Conservation (phyloP, 805 yeast species). For the Brettanomyces naardenensis region DNA sequence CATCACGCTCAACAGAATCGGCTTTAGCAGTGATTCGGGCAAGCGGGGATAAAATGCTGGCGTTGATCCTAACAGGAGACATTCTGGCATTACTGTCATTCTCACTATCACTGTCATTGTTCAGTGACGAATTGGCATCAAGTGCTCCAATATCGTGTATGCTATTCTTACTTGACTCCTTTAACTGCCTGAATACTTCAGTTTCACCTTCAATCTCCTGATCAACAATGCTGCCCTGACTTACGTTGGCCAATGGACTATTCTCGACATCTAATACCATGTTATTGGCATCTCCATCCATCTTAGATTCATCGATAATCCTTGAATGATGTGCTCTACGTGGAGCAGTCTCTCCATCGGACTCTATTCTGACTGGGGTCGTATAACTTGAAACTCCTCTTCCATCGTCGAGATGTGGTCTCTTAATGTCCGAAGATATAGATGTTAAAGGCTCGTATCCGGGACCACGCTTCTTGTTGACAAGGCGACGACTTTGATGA, state of each 20-base stretch:
- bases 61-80: constrained; percentile 19
- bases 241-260: constrained; percentile 26
- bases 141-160: constrained; percentile 17
- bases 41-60: constrained; percentile 12
- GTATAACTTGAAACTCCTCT: neutral
- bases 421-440: neutral
- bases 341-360: neutral
- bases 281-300: neutral
- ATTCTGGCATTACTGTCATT: constrained; percentile 7
- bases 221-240: constrained; percentile 19
- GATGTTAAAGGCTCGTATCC: neutral
- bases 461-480: constrained; percentile 1
- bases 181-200: constrained; percentile 17
- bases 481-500: constrained; percentile 1
- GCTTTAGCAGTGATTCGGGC: constrained; percentile 1
- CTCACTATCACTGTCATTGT: constrained; percentile 4
- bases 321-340: constrained; percentile 2
- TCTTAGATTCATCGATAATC: constrained; percentile 2
- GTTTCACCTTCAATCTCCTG: constrained; percentile 21
- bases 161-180: constrained; percentile 4
- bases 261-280: constrained; percentile 12
- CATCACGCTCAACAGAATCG: neutral
- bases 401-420: neutral
- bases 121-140: constrained; percentile 15
- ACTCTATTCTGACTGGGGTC: constrained; percentile 2